phyloP scores from a whole-genome alignment of 2,329 filamentous ascomycete genomes.

The Ilyonectria robusta region DNA sequence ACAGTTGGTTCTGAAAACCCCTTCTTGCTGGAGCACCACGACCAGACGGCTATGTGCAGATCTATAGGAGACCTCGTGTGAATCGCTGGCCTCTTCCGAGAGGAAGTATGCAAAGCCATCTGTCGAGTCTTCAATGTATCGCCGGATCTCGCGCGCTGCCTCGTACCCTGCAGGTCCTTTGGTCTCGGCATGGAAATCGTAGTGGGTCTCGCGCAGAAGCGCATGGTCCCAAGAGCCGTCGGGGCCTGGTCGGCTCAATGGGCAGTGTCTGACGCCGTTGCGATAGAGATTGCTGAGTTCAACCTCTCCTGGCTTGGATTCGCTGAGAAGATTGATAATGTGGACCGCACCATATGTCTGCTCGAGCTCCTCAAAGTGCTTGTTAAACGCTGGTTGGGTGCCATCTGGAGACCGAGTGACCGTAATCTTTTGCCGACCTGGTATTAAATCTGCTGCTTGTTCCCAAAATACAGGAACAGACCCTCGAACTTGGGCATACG shows the following conservation, averaged over 20 bases:
- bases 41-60: constrained; percentile 64
- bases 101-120: constrained; percentile 95
- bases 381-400: constrained; percentile 94
- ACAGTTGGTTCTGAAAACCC: constrained; percentile 96
- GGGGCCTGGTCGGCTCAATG: constrained; percentile 74
- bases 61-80: constrained; percentile 56
- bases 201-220: constrained; percentile 86
- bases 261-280: constrained; percentile 81
- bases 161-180: constrained; percentile 89
- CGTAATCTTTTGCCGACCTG: constrained; percentile 94
- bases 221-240: constrained; percentile 76
- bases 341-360: constrained; percentile 91
- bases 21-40: constrained; percentile 89
- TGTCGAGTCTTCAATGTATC: constrained; percentile 83
- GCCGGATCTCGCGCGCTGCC: constrained; percentile 86
- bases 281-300: constrained; percentile 87
- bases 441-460: constrained; percentile 87
- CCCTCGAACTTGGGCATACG: constrained; percentile 92
- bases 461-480: constrained; percentile 99
- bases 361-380: constrained; percentile 91
- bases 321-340: constrained; percentile 93
- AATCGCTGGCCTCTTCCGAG: constrained; percentile 78
- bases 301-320: constrained; percentile 86
- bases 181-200: constrained; percentile 97
- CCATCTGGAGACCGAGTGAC: constrained; percentile 91